Percentiles rank a stretch among this genome's conserved stretches.
Evolutionary conservation across 2,329 filamentous ascomycete genomes (phyloP).

Genomic region (Trichoderma endophyticum): DNA sequence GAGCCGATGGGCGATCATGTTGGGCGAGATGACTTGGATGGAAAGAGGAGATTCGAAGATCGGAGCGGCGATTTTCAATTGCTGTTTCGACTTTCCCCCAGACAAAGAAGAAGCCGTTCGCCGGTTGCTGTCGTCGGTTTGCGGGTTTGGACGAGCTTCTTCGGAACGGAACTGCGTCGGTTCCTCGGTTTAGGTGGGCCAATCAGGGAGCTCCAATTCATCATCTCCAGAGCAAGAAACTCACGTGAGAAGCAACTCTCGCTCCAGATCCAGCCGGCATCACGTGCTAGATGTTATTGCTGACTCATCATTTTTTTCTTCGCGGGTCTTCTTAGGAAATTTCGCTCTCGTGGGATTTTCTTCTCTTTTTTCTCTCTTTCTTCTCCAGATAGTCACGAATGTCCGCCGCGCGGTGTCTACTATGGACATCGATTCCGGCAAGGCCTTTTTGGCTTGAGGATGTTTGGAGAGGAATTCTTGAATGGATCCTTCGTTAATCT

Average conservation of each 20-base stretch:
- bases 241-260: conserved; percentile 27
- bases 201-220: conserved; percentile 39
- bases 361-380: conserved; percentile 31
- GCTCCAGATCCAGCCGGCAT: not conserved
- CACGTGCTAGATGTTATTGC: not conserved
- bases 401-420: conserved; percentile 36
- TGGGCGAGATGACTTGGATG: conserved; percentile 22
- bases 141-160: conserved; percentile 23
- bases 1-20: conserved; percentile 57
- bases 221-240: conserved; percentile 28
- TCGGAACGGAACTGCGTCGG: conserved; percentile 27
- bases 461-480: conserved; percentile 44
- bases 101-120: not conserved
- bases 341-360: conserved; percentile 1
- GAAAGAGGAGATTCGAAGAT: not conserved
- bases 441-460: conserved; percentile 36
- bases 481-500: conserved; percentile 57
- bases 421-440: conserved; percentile 34
- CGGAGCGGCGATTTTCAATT: not conserved
- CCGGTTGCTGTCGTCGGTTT: not conserved
- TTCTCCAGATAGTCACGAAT: conserved; percentile 52
- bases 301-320: conserved; percentile 1
- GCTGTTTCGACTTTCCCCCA: not conserved
- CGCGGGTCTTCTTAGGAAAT: not conserved
- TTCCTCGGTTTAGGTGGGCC: conserved; percentile 43